phyloP scores from a whole-genome alignment of 2,329 filamentous ascomycete species.

The Paecilomyces sp. region DNA sequence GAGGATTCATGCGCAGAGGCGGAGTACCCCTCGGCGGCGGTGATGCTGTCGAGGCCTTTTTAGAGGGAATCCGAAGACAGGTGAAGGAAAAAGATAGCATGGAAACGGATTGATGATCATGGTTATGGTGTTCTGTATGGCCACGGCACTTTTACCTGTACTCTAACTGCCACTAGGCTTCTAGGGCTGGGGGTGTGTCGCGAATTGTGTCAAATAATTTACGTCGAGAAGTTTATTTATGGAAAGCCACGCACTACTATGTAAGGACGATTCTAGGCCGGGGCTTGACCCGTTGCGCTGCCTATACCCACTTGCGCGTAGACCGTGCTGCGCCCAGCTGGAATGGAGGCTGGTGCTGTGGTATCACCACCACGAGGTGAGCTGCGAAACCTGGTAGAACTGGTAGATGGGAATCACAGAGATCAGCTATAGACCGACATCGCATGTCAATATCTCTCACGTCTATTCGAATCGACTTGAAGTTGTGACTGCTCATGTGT shows the following conservation, averaged over 20 bases:
- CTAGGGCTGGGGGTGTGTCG: not conserved
- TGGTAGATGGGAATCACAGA: not conserved
- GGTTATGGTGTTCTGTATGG: not conserved
- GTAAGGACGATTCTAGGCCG: not conserved
- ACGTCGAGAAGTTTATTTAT: not conserved
- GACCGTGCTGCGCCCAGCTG: not conserved
- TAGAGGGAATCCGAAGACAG: conserved; percentile 77
- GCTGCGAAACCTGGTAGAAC: not conserved
- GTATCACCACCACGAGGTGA: not conserved
- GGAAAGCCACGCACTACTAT: not conserved
- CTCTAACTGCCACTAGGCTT: not conserved
- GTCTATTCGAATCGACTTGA: not conserved
- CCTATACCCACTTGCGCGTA: not conserved
- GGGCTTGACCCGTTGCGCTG: not conserved
- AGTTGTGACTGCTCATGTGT: not conserved
- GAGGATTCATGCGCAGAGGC: conserved; percentile 71
- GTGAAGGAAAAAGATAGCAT: conserved; percentile 52
- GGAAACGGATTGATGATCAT: conserved; percentile 32
- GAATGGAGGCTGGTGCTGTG: not conserved
- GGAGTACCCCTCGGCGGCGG: conserved; percentile 80
- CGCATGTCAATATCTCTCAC: not conserved
- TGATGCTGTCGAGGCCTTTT: conserved; percentile 83
- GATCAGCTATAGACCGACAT: not conserved
- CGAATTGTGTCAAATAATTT: not conserved
- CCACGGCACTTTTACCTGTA: not conserved